Percentiles rank a stretch among this genome's conserved stretches.
Evolutionary conservation across 2,329 filamentous ascomycete species (phyloP).

Genomic region (Hypoxylon sp.): DNA sequence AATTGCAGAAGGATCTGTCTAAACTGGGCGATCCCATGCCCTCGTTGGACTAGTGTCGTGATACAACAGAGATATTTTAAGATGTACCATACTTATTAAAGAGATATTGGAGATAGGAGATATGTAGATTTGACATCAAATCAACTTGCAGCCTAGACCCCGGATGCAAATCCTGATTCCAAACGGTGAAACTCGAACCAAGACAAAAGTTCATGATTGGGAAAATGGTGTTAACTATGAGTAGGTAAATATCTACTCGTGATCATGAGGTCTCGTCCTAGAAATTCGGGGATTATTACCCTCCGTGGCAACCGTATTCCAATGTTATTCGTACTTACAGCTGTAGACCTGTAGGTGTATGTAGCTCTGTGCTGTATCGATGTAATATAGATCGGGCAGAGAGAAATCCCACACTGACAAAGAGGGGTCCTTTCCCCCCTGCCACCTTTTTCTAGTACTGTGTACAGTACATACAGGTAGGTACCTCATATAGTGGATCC

Average conservation of each 20-base stretch:
- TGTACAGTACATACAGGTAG: neutral
- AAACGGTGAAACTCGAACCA: constrained; percentile 21
- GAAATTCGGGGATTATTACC: constrained; percentile 36
- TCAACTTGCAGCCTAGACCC: constrained; percentile 23
- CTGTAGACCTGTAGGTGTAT: too few species aligned
- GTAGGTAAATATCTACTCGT: constrained; percentile 6
- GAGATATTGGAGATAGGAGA: constrained; percentile 16
- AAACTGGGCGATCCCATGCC: constrained; percentile 28
- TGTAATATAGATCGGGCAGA: constrained; percentile 25
- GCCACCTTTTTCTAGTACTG: neutral
- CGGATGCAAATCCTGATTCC: constrained; percentile 27
- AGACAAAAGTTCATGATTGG: constrained; percentile 31
- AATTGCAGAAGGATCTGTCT: constrained; percentile 29
- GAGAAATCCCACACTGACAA: constrained; percentile 31
- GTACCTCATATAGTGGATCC: neutral
- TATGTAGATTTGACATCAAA: constrained; percentile 15
- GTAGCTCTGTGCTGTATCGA: too few species aligned
- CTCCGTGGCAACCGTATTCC: constrained; percentile 19
- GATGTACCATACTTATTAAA: neutral
- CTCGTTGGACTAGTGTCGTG: constrained; percentile 16
- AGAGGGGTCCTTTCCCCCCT: constrained; percentile 26
- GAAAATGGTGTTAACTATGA: neutral
- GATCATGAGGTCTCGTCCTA: constrained; percentile 2
- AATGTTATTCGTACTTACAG: constrained; percentile 1
- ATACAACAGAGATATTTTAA: constrained; percentile 33